Evolutionary conservation across 2,329 filamentous ascomycete species (phyloP), one percentile per base, ranked within the genome.

Genomic region (Aspergillus sp.): DNA sequence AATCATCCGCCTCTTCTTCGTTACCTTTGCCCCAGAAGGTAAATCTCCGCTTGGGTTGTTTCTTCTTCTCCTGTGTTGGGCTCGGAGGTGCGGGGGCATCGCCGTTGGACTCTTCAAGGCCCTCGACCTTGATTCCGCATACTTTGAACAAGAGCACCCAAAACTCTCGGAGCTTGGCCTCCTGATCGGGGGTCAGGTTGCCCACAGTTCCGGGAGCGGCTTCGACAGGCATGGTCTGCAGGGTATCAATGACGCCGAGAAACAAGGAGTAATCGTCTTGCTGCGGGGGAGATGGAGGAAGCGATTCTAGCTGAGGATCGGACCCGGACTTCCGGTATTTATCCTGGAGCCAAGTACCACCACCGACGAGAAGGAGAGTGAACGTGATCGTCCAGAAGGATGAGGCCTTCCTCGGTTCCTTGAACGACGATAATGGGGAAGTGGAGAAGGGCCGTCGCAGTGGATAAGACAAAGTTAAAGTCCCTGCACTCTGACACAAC

Each of bases 131-230:
- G 23, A 91, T 80, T 23, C 88, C 89, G 68, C 88, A 91, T 42
- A 96, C 79, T 57, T 88, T 86, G 60, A 95, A 81, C 36, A 91
- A 81, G 49, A 86, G 78, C 13, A 81, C 74, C 94, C 94, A 99
- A 61, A 97, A 82, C 71, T 95, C 88, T 65, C 88, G 88, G 53
- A 99, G 78, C 76, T 95, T 97, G 58, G 83, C 82, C 64, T 96
- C 90, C 75, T 99, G 86, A 57, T 97, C 92, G 3, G 85, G 72
- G n/a, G 92, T 97, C 53, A 99, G 80, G 62, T 89, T 96, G 54
- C 90, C 91, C 50, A 91, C 83, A 56, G 91, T 86, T 49, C 94
- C 94, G 36, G 65, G 66, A 40, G 64, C 64, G 29, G 60, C 55
- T 56, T 69, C 57, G 54, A 59, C 54, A 48, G 70, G 58, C 64